These are phyloP conservation scores for Neospermospora avenae DNA, from an alignment of 2,329 filamentous ascomycete genomes.

Conservation along the genomic window DNA sequence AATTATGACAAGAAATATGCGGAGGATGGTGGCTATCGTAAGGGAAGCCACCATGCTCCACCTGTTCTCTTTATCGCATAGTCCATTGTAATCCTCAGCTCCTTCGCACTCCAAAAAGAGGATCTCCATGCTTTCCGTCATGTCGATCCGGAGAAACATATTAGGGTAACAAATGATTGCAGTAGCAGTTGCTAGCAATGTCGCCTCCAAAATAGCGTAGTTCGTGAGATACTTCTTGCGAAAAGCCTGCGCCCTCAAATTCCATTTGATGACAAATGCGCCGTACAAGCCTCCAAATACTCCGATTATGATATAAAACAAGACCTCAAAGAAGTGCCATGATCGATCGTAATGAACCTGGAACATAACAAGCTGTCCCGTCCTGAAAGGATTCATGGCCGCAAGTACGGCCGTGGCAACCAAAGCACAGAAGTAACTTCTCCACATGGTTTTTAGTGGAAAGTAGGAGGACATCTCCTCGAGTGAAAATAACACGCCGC, in stretches of 20 bases:
- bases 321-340: conserved; percentile 96
- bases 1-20: conserved; percentile 83
- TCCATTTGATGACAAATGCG: conserved; percentile 97
- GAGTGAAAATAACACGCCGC: conserved; percentile 91
- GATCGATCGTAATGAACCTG: conserved; percentile 92
- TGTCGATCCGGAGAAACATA: conserved; percentile 91
- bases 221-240: conserved; percentile 85
- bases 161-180: conserved; percentile 97
- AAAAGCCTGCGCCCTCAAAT: conserved; percentile 85
- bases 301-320: conserved; percentile 90
- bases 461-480: conserved; percentile 98
- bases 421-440: conserved; percentile 95
- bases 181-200: conserved; percentile 75
- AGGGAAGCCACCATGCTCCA: conserved; percentile 78
- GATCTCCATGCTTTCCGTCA: conserved; percentile 99
- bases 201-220: conserved; percentile 84
- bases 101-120: conserved; percentile 92
- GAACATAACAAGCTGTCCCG: conserved; percentile 98
- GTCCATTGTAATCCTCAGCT: conserved; percentile 79
- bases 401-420: conserved; percentile 91
- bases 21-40: conserved; percentile 72
- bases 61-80: conserved; percentile 77
- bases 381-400: conserved; percentile 96
- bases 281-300: conserved; percentile 94
- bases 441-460: conserved; percentile 94